Evolutionary conservation across 2,329 filamentous ascomycete genomes (phyloP).

Genomic region (Neobulgaria alba): DNA sequence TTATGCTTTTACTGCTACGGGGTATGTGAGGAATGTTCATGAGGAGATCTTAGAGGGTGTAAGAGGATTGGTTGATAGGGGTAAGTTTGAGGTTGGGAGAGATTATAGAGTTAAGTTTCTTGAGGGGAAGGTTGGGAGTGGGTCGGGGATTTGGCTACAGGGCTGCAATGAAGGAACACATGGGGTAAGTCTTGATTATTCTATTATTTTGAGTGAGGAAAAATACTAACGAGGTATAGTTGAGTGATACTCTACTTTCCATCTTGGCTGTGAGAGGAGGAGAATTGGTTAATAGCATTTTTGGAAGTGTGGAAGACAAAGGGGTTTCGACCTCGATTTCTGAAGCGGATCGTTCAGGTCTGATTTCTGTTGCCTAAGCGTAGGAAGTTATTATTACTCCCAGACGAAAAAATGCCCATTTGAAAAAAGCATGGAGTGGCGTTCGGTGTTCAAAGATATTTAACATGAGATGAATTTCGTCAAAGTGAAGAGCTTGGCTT

Average conservation of each 20-base stretch:
- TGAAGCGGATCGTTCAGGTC: background rate
- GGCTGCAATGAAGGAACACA: slow-evolving; percentile 91
- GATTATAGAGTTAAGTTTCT: slow-evolving; percentile 74
- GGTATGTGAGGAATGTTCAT: slow-evolving; percentile 73
- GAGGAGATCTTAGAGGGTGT: slow-evolving; percentile 64
- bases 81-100: slow-evolving; percentile 59
- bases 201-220: background rate
- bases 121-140: slow-evolving; percentile 55
- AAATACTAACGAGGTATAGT: slow-evolving; percentile 32
- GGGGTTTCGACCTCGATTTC: background rate
- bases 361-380: slow-evolving; percentile 4
- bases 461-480: too few species aligned
- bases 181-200: slow-evolving; percentile 56
- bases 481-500: too few species aligned
- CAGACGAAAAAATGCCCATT: too few species aligned
- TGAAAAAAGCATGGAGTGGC: too few species aligned
- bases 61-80: slow-evolving; percentile 47
- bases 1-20: slow-evolving; percentile 78
- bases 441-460: too few species aligned
- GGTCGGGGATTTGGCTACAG: slow-evolving; percentile 80
- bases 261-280: slow-evolving; percentile 68
- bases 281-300: slow-evolving; percentile 70
- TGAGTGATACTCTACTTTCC: slow-evolving; percentile 76
- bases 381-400: too few species aligned
- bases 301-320: too few species aligned